Evolutionary conservation across 192 early-diverging fungal species (phyloP).

Genomic region (Rhizoclosmatium globosum): DNA sequence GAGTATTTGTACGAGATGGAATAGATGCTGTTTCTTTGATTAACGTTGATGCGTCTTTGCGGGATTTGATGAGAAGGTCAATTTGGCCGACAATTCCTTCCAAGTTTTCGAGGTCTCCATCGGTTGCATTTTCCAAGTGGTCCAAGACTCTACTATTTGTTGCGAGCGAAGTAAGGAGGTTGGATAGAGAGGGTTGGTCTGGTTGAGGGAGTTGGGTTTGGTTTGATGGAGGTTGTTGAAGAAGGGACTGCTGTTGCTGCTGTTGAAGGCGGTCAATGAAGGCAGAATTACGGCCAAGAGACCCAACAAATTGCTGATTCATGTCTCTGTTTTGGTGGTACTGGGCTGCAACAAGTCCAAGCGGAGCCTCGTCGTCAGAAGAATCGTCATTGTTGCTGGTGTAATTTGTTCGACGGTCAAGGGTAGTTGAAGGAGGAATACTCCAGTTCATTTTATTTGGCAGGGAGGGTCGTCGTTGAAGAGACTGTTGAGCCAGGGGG

Average conservation of each 20-base stretch:
- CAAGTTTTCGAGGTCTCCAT: slow-evolving; percentile 1
- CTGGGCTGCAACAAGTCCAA: slow-evolving; percentile 17
- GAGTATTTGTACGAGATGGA: background rate
- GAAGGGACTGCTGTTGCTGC: slow-evolving; percentile 1
- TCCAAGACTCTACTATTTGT: background rate
- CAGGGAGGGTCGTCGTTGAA: background rate
- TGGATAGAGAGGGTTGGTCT: background rate
- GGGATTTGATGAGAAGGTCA: background rate
- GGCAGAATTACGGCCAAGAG: too few species aligned
- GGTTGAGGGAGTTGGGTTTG: background rate
- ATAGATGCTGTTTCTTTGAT: background rate
- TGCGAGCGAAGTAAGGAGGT: background rate
- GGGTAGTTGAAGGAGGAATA: background rate
- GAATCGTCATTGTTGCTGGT: background rate
- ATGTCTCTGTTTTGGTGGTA: background rate
- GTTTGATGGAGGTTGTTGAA: background rate
- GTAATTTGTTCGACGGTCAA: background rate
- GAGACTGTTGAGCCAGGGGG: background rate
- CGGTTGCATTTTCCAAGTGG: background rate
- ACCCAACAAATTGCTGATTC: background rate
- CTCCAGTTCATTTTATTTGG: background rate
- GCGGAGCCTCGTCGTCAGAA: slow-evolving; percentile 26
- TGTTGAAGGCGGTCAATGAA: too few species aligned
- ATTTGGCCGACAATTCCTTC: slow-evolving; percentile 17
- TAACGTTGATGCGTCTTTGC: background rate